Evolutionary conservation across 2,329 filamentous ascomycete species (phyloP).

Genomic region (Aschersonia sp.): DNA sequence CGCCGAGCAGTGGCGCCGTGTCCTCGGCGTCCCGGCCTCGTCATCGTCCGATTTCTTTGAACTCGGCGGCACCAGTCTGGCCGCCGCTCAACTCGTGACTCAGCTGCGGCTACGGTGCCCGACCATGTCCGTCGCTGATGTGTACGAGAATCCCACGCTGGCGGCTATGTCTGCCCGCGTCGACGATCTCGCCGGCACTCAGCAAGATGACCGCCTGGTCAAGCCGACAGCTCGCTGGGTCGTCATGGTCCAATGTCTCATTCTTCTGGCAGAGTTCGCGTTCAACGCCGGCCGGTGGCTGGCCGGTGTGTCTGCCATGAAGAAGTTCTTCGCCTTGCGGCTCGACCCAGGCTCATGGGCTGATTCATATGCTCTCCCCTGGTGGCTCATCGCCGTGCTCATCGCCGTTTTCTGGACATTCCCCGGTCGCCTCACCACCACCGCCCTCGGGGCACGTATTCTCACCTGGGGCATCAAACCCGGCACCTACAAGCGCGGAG

Average conservation of each 20-base stretch:
- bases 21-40: constrained; percentile 6
- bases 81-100: constrained; percentile 10
- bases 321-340: constrained; percentile 5
- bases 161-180: constrained; percentile 6
- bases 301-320: constrained; percentile 1
- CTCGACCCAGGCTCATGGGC: constrained; percentile 6
- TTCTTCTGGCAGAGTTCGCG: constrained; percentile 5
- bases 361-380: constrained; percentile 3
- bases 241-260: constrained; percentile 1
- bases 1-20: constrained; percentile 8
- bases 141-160: constrained; percentile 8
- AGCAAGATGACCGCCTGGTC: neutral
- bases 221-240: neutral
- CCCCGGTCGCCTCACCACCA: constrained; percentile 7
- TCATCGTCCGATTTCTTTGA: constrained; percentile 8
- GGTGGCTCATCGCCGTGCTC: constrained; percentile 5
- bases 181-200: constrained; percentile 5
- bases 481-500: constrained; percentile 7
- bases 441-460: constrained; percentile 3
- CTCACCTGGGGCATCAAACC: constrained; percentile 7
- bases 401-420: constrained; percentile 6
- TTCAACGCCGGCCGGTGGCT: constrained; percentile 6
- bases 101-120: constrained; percentile 7
- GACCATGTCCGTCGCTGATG: constrained; percentile 8
- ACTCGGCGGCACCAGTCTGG: constrained; percentile 10